Conservation (phyloP, 805 yeast species). For the Pichia kluyveri region DNA sequence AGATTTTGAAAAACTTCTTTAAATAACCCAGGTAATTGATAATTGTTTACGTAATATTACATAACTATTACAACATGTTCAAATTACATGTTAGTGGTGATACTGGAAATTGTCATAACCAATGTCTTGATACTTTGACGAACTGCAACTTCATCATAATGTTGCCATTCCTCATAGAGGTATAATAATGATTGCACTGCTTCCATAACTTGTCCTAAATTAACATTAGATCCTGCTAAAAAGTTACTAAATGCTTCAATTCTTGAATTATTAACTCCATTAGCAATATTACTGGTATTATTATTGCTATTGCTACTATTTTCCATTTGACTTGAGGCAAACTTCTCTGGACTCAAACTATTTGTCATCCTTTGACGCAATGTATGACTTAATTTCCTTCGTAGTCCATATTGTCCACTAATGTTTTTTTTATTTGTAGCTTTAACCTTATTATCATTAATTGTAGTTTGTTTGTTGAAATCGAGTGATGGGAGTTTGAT, state of each 20-base stretch:
- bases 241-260: slow-evolving; percentile 53
- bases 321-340: not conserved
- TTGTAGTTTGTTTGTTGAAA: not conserved
- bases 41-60: too few species aligned
- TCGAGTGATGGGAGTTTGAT: not conserved
- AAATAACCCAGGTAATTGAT: too few species aligned
- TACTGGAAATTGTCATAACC: not conserved
- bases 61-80: too few species aligned
- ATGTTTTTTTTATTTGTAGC: not conserved
- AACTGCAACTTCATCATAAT: slow-evolving; percentile 62
- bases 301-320: too few species aligned
- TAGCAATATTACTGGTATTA: not conserved
- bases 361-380: not conserved
- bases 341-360: slow-evolving; percentile 4
- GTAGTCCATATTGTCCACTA: slow-evolving; percentile 1
- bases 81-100: not conserved
- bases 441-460: not conserved
- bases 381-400: slow-evolving; percentile 6
- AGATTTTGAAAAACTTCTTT: too few species aligned
- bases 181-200: slow-evolving; percentile 79
- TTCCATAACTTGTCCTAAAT: slow-evolving; percentile 68
- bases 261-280: slow-evolving; percentile 21
- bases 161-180: slow-evolving; percentile 77
- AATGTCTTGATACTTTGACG: slow-evolving; percentile 23
- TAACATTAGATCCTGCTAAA: slow-evolving; percentile 67